A percentile compares a stretch with the other conserved stretches of the same genome.
These are phyloP conservation scores for Cladosporium velox DNA, from an alignment of 2,329 filamentous ascomycete genomes.

Conservation along the genomic window DNA sequence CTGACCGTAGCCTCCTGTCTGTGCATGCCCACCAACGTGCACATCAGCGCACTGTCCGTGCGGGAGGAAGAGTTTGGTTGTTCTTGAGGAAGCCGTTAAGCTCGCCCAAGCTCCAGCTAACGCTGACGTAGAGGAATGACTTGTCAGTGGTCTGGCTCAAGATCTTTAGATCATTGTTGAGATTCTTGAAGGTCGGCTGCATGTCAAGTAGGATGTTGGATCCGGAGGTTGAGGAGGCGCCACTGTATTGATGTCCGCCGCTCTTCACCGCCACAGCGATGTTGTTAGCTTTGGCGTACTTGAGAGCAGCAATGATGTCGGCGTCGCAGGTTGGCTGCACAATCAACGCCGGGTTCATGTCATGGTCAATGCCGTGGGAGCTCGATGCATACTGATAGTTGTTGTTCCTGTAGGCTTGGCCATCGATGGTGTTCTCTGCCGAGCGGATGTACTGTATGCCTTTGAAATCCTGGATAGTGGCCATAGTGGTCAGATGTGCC, in stretches of 20 bases:
- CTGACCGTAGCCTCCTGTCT: conserved; percentile 53
- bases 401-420: conserved; percentile 21
- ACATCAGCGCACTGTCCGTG: conserved; percentile 51
- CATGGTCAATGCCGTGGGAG: conserved; percentile 38
- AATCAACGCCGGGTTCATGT: conserved; percentile 45
- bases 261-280: conserved; percentile 50
- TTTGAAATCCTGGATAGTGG: conserved; percentile 18
- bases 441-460: conserved; percentile 17
- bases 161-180: conserved; percentile 29
- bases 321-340: conserved; percentile 47
- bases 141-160: conserved; percentile 39
- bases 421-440: conserved; percentile 6
- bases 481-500: conserved; percentile 8
- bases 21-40: conserved; percentile 50
- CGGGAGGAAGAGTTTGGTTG: conserved; percentile 48
- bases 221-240: conserved; percentile 49
- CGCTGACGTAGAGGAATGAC: conserved; percentile 35
- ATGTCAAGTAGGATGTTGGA: conserved; percentile 53
- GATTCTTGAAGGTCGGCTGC: conserved; percentile 42
- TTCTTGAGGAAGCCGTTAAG: conserved; percentile 47
- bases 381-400: conserved; percentile 48
- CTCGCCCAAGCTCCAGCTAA: conserved; percentile 45
- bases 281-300: conserved; percentile 45
- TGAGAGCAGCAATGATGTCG: conserved; percentile 46
- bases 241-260: conserved; percentile 55